These are phyloP conservation scores for Colletotrichum eleusines DNA, from an alignment of 2,329 filamentous ascomycete species.

Conservation along the genomic window DNA sequence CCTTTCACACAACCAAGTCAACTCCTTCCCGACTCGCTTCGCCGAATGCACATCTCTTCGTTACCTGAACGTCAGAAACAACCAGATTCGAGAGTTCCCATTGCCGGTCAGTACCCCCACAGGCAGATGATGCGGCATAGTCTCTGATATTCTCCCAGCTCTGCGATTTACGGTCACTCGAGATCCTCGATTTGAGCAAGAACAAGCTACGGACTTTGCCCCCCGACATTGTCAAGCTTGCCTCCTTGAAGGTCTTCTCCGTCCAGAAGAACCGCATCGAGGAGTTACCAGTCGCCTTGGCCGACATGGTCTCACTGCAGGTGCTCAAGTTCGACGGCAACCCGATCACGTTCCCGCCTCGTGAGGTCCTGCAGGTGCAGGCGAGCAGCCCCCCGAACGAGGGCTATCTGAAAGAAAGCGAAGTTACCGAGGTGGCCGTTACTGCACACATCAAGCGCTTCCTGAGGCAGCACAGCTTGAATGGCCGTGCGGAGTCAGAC, in stretches of 20 bases:
- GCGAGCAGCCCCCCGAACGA: conserved; percentile 68
- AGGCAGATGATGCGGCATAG: conserved; percentile 12
- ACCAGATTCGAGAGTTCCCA: conserved; percentile 75
- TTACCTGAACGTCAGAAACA: conserved; percentile 85
- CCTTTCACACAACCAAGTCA: conserved; percentile 82
- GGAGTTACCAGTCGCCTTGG: conserved; percentile 84
- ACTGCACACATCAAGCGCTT: conserved; percentile 74
- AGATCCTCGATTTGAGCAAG: conserved; percentile 92
- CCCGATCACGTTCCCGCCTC: conserved; percentile 80
- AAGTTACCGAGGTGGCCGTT: conserved; percentile 71
- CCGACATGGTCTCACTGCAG: conserved; percentile 90
- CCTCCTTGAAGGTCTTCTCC: conserved; percentile 89
- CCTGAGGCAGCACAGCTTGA: conserved; percentile 65
- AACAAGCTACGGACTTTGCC: conserved; percentile 86
- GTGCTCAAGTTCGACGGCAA: conserved; percentile 93
- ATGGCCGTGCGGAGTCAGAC: conserved; percentile 66
- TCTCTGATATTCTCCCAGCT: conserved; percentile 67
- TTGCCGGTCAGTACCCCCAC: conserved; percentile 59
- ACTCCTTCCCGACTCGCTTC: conserved; percentile 77
- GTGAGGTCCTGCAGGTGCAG: conserved; percentile 73
- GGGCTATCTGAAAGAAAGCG: conserved; percentile 68
- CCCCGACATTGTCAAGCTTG: conserved; percentile 81
- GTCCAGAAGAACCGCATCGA: conserved; percentile 89
- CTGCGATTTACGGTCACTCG: conserved; percentile 85
- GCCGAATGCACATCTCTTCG: conserved; percentile 81